phyloP scores from a whole-genome alignment of 768 basidiomycete genomes.

The Collybiopsis luxurians region DNA sequence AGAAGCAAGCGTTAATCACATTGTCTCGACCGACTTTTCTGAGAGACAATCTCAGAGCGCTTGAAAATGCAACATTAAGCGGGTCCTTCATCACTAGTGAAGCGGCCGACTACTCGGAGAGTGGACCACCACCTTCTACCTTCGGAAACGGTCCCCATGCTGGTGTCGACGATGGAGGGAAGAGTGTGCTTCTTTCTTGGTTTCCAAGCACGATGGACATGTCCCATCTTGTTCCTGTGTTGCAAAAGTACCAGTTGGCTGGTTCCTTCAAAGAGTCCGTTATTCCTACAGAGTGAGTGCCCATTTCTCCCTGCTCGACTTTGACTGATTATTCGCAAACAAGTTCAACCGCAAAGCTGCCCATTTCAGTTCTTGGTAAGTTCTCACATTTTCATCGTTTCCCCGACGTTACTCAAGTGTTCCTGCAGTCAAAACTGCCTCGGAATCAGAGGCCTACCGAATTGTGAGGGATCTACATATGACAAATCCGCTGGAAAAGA shows the following conservation, averaged over 20 bases:
- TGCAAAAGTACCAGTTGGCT: constrained; percentile 1
- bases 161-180: constrained; percentile 45
- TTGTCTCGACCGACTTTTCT: constrained; percentile 47
- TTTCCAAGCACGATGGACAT: constrained; percentile 43
- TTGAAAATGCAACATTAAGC: constrained; percentile 43
- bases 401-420: too few species aligned
- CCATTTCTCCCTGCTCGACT: constrained; percentile 21
- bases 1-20: constrained; percentile 56
- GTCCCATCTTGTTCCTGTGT: background rate
- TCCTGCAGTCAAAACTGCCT: constrained; percentile 37
- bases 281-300: constrained; percentile 24
- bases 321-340: background rate
- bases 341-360: constrained; percentile 27
- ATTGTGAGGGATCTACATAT: constrained; percentile 63
- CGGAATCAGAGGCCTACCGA: constrained; percentile 73
- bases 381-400: constrained; percentile 36
- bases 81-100: constrained; percentile 39
- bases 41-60: constrained; percentile 34
- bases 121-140: constrained; percentile 18
- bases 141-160: constrained; percentile 49
- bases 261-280: background rate
- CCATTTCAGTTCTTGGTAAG: constrained; percentile 48
- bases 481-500: constrained; percentile 39
- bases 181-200: constrained; percentile 58
- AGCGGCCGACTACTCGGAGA: constrained; percentile 20